These are phyloP conservation scores for Claviceps citrina DNA, from an alignment of 2,329 filamentous ascomycete species.

Conservation along the genomic window DNA sequence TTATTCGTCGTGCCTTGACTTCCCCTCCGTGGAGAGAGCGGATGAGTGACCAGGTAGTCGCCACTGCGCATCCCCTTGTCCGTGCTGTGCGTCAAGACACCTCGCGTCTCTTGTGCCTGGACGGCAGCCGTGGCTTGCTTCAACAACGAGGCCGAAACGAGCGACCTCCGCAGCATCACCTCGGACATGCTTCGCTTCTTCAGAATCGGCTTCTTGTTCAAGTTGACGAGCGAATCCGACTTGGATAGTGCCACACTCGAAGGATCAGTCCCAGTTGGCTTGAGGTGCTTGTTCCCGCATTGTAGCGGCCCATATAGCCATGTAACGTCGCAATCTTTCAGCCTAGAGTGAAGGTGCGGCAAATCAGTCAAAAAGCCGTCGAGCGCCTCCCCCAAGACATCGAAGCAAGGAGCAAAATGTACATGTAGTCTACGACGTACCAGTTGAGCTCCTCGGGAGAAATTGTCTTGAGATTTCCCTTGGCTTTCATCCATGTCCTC, in stretches of 20 bases:
- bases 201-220: conserved; percentile 71
- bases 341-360: conserved; percentile 39
- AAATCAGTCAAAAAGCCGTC: background rate
- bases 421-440: conserved; percentile 40
- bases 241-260: conserved; percentile 33
- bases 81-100: conserved; percentile 37
- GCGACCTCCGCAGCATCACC: conserved; percentile 76
- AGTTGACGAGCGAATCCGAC: conserved; percentile 47
- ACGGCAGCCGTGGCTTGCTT: conserved; percentile 80
- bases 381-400: too few relatives aligned
- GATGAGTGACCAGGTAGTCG: conserved; percentile 53
- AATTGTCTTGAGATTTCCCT: conserved; percentile 73
- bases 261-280: conserved; percentile 27
- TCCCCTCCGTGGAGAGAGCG: conserved; percentile 44
- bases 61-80: conserved; percentile 46
- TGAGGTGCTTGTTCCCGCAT: conserved; percentile 44
- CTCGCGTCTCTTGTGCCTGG: conserved; percentile 57
- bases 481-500: conserved; percentile 91
- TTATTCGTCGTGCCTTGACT: conserved; percentile 40
- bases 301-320: conserved; percentile 94
- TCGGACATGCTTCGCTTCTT: conserved; percentile 97
- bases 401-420: background rate
- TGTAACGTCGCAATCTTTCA: conserved; percentile 93
- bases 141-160: conserved; percentile 76
- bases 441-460: conserved; percentile 88